A percentile compares a stretch with the other conserved stretches of the same genome.
phyloP scores from a whole-genome alignment of 345 rosid genomes.

The Firmiana major region DNA sequence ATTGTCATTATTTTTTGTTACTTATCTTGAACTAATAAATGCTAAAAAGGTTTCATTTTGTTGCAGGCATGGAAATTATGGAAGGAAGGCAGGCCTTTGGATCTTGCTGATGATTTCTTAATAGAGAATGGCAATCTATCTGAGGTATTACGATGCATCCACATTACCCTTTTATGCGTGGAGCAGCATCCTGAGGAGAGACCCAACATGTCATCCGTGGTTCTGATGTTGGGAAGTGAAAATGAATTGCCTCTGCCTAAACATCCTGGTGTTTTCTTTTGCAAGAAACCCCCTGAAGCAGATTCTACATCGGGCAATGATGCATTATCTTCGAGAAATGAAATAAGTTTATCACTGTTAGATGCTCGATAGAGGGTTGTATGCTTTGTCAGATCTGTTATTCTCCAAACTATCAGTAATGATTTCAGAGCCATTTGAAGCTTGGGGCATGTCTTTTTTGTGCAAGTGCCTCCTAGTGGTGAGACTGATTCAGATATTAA shows the following conservation, averaged over 20 bases:
- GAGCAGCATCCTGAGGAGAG: slow-evolving; percentile 38
- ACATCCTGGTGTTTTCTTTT: slow-evolving; percentile 26
- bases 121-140: slow-evolving; percentile 10
- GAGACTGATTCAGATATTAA: not conserved
- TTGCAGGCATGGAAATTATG: slow-evolving; percentile 35
- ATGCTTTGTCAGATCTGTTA: not conserved
- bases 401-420: not conserved
- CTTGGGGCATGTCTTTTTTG: too few relatives aligned
- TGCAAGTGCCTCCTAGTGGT: too few relatives aligned
- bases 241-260: slow-evolving; percentile 31
- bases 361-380: slow-evolving; percentile 3
- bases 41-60: slow-evolving; percentile 28
- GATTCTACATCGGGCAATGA: not conserved
- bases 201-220: slow-evolving; percentile 40
- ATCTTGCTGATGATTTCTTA: slow-evolving; percentile 28
- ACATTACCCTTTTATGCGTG: slow-evolving; percentile 42
- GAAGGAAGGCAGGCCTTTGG: slow-evolving; percentile 30
- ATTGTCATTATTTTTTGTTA: not conserved
- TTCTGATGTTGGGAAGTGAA: slow-evolving; percentile 40
- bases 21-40: slow-evolving; percentile 20
- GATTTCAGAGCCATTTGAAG: too few relatives aligned
- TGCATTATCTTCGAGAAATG: not conserved
- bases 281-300: not conserved
- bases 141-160: slow-evolving; percentile 33
- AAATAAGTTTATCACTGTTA: not conserved